These are phyloP conservation scores for Pleurotus eryngii DNA, from an alignment of 768 basidiomycete genomes.

Conservation along the genomic window DNA sequence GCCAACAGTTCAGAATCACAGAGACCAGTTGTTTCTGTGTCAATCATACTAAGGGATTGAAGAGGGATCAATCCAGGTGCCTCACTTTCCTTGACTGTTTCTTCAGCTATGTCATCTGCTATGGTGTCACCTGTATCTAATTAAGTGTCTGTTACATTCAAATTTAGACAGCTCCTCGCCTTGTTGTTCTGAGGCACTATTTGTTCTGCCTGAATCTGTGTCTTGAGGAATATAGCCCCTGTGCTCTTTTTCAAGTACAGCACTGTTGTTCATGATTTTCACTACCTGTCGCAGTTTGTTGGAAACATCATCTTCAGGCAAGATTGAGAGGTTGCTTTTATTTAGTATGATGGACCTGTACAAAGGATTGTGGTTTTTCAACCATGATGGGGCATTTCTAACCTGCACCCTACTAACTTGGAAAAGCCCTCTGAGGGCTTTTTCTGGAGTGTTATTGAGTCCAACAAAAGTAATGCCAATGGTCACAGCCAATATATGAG, in stretches of 20 bases:
- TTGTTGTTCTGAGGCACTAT: background rate
- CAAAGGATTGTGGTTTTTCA: constrained; percentile 26
- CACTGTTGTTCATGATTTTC: constrained; percentile 15
- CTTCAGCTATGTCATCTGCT: background rate
- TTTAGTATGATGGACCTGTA: constrained; percentile 22
- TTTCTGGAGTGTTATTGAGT: constrained; percentile 13
- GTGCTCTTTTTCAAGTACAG: constrained; percentile 19
- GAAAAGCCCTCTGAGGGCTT: constrained; percentile 18
- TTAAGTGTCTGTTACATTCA: no score
- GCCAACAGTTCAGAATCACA: constrained; percentile 16
- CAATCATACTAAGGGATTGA: constrained; percentile 18
- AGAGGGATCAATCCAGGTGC: constrained; percentile 21
- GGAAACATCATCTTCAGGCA: constrained; percentile 32
- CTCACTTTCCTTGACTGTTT: background rate
- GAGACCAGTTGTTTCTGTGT: constrained; percentile 15
- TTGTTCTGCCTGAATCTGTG: no score
- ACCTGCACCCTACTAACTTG: constrained; percentile 18
- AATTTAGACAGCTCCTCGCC: background rate
- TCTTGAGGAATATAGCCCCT: constrained; percentile 25
- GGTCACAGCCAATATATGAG: constrained; percentile 19
- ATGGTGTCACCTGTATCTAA: no score
- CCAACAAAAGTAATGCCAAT: constrained; percentile 31
- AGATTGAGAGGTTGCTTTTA: constrained; percentile 9
- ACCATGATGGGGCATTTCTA: constrained; percentile 25
- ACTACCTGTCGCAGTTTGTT: constrained; percentile 19